These are phyloP conservation scores for Fragosphaeria purpurea DNA, from an alignment of 2,329 filamentous ascomycete species.

Conservation along the genomic window DNA sequence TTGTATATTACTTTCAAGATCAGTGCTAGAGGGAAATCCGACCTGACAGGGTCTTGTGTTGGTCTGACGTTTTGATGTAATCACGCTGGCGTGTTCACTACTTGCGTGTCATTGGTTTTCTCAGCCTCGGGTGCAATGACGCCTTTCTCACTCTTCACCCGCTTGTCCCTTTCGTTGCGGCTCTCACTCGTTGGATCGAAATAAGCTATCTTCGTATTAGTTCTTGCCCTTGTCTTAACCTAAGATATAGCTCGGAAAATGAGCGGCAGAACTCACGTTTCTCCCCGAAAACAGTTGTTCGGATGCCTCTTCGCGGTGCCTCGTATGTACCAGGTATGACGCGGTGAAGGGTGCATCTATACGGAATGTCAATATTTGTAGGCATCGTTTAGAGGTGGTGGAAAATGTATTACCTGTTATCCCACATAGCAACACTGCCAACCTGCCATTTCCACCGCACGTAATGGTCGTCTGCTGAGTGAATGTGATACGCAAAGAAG, in stretches of 20 bases:
- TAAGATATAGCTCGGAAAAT: too few species aligned
- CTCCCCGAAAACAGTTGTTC: constrained; percentile 34
- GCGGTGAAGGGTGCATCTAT: constrained; percentile 26
- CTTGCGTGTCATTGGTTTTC: too few species aligned
- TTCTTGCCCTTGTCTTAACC: too few species aligned
- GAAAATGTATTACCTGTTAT: constrained; percentile 26
- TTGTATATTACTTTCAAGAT: too few species aligned
- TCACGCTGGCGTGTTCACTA: too few species aligned
- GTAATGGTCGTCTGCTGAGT: constrained; percentile 38
- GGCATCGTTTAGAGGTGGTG: too few species aligned
- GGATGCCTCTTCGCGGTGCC: constrained; percentile 25
- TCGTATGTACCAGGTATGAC: constrained; percentile 33
- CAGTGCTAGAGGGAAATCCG: too few species aligned
- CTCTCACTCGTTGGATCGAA: constrained; percentile 24
- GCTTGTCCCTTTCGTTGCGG: constrained; percentile 17
- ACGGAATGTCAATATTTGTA: too few species aligned
- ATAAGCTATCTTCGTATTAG: constrained; percentile 16
- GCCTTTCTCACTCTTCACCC: constrained; percentile 12
- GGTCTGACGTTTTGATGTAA: too few species aligned
- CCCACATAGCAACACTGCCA: constrained; percentile 41
- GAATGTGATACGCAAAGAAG: constrained; percentile 36
- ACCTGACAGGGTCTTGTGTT: too few species aligned
- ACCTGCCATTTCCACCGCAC: constrained; percentile 41
- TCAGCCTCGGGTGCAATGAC: too few species aligned
- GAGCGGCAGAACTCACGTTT: constrained; percentile 24